Evolutionary conservation across 1,284 basidiomycete species (phyloP).

Genomic region (Tausonia pullulans): DNA sequence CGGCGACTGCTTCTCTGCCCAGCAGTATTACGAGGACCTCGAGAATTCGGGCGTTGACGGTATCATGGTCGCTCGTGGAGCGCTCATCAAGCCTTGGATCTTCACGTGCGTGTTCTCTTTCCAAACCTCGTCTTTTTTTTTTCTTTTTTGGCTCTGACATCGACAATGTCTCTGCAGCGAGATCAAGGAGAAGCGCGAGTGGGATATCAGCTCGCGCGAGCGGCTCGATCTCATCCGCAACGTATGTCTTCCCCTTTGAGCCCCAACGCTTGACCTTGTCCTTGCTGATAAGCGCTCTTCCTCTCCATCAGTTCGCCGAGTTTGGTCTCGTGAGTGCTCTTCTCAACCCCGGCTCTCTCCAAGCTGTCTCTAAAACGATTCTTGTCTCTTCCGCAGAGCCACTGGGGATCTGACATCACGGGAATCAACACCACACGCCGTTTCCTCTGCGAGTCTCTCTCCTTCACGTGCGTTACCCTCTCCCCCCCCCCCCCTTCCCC

Average conservation of each 20-base stretch:
- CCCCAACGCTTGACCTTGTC: neutral
- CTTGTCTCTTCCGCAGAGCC: constrained; percentile 18
- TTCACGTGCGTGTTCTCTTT: constrained; percentile 38
- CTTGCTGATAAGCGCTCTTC: constrained; percentile 1
- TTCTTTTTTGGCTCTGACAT: neutral
- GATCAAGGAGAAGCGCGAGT: constrained; percentile 79
- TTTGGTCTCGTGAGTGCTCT: constrained; percentile 50
- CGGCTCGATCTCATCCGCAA: constrained; percentile 75
- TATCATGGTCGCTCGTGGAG: constrained; percentile 88
- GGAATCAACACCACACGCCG: constrained; percentile 87
- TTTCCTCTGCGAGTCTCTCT: constrained; percentile 88
- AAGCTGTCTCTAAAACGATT: neutral
- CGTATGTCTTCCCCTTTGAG: constrained; percentile 38
- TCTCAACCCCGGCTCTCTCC: neutral
- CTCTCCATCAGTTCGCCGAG: constrained; percentile 54
- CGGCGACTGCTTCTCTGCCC: constrained; percentile 82
- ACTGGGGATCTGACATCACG: constrained; percentile 75
- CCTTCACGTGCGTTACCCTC: constrained; percentile 62
- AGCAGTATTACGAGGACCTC: constrained; percentile 57
- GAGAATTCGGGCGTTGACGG: constrained; percentile 76
- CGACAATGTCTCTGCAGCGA: constrained; percentile 47
- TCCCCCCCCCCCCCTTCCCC: constrained; percentile 69
- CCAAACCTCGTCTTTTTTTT: neutral
- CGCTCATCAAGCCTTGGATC: constrained; percentile 90
- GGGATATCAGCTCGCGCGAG: constrained; percentile 83